Conservation (phyloP, 257 asterid genomes). For the Forsythia suspensa region DNA sequence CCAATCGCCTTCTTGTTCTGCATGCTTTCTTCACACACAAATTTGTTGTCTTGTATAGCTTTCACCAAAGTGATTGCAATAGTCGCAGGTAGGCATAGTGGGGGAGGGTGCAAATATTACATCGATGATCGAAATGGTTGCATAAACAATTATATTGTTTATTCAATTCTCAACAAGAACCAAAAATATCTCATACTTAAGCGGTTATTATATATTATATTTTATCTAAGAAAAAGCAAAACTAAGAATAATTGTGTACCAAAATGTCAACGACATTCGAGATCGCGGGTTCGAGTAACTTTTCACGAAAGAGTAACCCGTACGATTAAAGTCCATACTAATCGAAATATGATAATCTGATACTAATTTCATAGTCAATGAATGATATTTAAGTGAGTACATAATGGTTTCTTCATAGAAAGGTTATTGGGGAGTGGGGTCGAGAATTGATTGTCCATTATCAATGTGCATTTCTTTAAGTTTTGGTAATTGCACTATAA, state of each 20-base stretch:
- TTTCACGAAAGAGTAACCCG: constrained; percentile 46
- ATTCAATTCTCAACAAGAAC: neutral
- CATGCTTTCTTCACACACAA: too few species aligned
- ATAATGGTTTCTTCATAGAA: constrained; percentile 1
- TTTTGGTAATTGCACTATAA: too few species aligned
- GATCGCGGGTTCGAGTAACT: constrained; percentile 45
- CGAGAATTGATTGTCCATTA: constrained; percentile 11
- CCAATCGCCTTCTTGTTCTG: constrained; percentile 62
- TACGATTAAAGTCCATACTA: neutral
- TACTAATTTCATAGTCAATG: neutral
- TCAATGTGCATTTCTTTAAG: too few species aligned
- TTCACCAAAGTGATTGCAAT: too few species aligned
- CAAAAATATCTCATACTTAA: too few species aligned
- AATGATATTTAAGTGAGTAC: neutral
- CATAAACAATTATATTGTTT: neutral
- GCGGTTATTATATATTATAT: neutral
- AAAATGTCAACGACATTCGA: constrained; percentile 62
- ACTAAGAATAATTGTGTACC: constrained; percentile 35
- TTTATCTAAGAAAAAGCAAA: neutral
- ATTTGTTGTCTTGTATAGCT: too few species aligned
- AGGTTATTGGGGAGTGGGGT: constrained; percentile 13
- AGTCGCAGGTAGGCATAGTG: too few species aligned
- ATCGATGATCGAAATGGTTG: too few species aligned
- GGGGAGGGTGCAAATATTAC: too few species aligned
- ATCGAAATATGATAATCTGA: neutral